phyloP scores from a whole-genome alignment of 176 grass and related monocot species.

The Melocanna baccifera region DNA sequence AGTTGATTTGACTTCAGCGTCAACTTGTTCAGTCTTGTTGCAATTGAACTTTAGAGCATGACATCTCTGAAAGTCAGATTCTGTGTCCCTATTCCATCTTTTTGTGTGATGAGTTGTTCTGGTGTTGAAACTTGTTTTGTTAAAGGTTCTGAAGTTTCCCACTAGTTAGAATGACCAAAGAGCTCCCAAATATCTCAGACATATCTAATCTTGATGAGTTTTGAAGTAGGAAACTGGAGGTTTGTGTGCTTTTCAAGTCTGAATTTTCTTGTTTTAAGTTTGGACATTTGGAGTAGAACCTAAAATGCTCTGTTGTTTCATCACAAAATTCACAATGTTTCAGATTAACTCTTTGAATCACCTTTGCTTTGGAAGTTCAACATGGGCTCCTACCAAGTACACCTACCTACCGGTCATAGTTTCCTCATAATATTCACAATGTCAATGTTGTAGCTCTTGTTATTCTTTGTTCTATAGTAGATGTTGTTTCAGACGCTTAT shows the following conservation, averaged over 20 bases:
- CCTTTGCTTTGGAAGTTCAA: background rate
- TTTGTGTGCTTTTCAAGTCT: background rate
- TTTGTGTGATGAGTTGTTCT: background rate
- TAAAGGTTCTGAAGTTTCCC: background rate
- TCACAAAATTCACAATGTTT: background rate
- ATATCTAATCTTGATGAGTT: background rate
- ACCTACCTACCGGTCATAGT: background rate
- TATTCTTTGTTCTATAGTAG: background rate
- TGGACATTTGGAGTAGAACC: background rate
- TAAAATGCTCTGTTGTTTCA: background rate
- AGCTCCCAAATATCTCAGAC: background rate
- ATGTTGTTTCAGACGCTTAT: background rate
- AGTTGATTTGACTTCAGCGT: background rate
- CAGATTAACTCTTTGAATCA: background rate
- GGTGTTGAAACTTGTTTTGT: background rate
- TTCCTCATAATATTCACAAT: background rate
- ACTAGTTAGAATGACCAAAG: background rate
- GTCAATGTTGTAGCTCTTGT: background rate
- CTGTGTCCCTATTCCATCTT: background rate
- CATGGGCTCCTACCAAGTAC: background rate
- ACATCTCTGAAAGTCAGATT: slow-evolving; percentile 12
- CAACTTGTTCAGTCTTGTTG: background rate
- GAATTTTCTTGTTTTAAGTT: background rate
- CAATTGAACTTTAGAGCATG: slow-evolving; percentile 15
- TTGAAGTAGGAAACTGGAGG: background rate